Base-by-base conservation (phyloP, 768 basidiomycete species). In the Lactarius sp. region DNA sequence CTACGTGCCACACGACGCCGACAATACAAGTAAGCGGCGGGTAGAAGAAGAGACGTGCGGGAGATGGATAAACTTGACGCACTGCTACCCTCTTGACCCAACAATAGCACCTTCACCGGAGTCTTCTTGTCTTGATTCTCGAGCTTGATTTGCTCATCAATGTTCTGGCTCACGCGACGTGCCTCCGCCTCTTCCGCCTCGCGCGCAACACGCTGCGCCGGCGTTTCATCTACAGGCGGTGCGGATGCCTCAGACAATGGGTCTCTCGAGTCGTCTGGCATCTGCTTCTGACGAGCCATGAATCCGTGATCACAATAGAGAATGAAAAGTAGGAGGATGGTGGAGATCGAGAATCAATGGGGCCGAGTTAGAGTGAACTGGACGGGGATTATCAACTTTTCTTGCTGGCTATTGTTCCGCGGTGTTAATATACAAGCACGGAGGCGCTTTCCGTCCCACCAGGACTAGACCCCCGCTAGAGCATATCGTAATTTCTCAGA, bases 21-120 rank as follows among this genome's bases (percentile, higher is more conserved):
- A 13, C 4, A 37, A 37, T 12, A 41, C 39, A 41, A 27, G 27
- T 27, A 27, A 27, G 27, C 27, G 2, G 27, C 27, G 27, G 27
- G 27, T 27, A 27, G 27, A 27, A 27, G 27, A 27, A 27, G 22
- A 22, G 2, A 27, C 27, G 27, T 27, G 36, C 36, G 36, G 36
- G 36, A 10, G 10, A 37, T 7, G 36, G 14, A 13, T 13, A 12
- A 14, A 41, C 39, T 44, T 18, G 42, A 66, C 64, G 47, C 33
- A 56, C 47, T 55, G 50, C 56, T 36, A 4, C 39, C 61, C 8
- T 37, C 53, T 54, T 39, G 64, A 61, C 71, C 71, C 31, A 72
- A 60, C 36, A 71, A 52, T 10, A 70, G 54, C 53, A 71, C 68
- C 58, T 72, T 71, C 16, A 69, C 60, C 2, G 64, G 53, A 3